Evolutionary conservation across 768 basidiomycete genomes (phyloP).

Genomic region (Tulasnella sp.): DNA sequence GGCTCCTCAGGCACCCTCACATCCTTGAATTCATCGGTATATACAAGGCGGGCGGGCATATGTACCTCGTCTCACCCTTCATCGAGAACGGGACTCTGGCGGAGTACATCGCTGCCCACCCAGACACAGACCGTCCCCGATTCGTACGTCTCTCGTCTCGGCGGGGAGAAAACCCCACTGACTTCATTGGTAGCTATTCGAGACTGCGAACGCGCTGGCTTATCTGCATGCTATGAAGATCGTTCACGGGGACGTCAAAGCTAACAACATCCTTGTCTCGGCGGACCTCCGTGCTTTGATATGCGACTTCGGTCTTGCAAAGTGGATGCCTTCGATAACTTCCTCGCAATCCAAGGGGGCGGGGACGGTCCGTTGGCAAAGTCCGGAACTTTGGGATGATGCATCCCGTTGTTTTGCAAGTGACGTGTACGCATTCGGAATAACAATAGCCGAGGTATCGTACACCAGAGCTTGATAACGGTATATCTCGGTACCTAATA

Average conservation of each 20-base stretch:
- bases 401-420: neutral
- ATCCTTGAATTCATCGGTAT: neutral
- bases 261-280: neutral
- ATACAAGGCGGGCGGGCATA: neutral
- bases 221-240: conserved; percentile 6
- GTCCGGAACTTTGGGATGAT: neutral
- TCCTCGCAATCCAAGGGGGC: neutral
- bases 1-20: neutral
- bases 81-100: neutral
- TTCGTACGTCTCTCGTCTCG: neutral
- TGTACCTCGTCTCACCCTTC: conserved; percentile 1
- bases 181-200: neutral
- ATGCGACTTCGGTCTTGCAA: neutral
- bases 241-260: neutral
- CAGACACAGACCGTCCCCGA: neutral
- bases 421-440: neutral
- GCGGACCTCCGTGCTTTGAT: neutral
- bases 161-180: neutral
- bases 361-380: neutral
- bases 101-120: neutral
- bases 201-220: neutral
- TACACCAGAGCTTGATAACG: neutral
- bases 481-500: neutral
- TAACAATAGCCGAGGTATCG: neutral
- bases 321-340: neutral